Conservation (phyloP, 2,329 filamentous ascomycete species). For the Akanthomyces lecanii region DNA sequence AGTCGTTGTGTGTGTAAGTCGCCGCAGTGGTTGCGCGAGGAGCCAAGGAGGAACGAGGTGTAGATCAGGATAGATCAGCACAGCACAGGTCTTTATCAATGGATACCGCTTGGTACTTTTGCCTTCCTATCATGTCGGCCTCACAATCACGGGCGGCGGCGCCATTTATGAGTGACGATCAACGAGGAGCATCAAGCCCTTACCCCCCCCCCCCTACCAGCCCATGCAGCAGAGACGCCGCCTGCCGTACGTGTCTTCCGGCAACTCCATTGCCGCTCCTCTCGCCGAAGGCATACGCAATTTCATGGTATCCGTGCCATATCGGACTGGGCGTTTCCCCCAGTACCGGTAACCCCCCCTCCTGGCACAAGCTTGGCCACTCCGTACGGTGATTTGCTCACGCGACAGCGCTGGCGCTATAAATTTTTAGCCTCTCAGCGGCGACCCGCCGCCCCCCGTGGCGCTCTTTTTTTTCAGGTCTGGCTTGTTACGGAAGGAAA, state of each 20-base stretch:
- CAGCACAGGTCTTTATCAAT: background rate
- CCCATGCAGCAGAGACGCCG: background rate
- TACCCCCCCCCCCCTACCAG: background rate
- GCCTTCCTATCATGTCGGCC: too few relatives aligned
- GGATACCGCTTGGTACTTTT: background rate
- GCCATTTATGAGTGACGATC: background rate
- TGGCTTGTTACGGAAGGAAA: background rate
- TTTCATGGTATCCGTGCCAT: background rate
- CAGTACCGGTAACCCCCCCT: too few relatives aligned
- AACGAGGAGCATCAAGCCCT: background rate
- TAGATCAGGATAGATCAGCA: background rate
- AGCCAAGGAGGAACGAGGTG: background rate
- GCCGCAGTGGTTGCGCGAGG: background rate
- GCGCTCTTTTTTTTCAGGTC: background rate
- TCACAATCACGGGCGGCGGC: background rate
- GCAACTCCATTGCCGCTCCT: background rate
- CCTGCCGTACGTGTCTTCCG: background rate
- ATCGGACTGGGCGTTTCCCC: too few relatives aligned
- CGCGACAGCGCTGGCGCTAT: background rate
- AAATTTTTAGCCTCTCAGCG: background rate
- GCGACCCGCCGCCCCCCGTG: background rate
- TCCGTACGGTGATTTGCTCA: background rate
- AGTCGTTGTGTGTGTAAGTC: background rate
- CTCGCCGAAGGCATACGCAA: conserved; percentile 5
- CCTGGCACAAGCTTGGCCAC: too few relatives aligned